These are phyloP conservation scores for Aschersonia sp. DNA, from an alignment of 2,329 filamentous ascomycete genomes.

Conservation along the genomic window DNA sequence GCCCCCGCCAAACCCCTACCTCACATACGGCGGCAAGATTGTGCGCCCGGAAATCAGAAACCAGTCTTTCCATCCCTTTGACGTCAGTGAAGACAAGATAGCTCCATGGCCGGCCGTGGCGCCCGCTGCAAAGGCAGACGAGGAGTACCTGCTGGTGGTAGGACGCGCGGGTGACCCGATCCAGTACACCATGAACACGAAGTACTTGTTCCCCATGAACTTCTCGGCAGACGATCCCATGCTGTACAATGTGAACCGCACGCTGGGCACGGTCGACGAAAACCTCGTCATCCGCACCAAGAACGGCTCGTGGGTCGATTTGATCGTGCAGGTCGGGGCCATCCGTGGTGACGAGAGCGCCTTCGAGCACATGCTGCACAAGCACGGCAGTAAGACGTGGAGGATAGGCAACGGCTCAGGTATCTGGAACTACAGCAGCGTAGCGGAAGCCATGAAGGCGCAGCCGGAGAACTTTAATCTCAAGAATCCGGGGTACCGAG, in stretches of 20 bases:
- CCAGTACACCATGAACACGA: constrained; percentile 2
- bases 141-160: background rate
- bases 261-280: background rate
- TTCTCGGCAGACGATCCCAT: constrained; percentile 1
- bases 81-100: background rate
- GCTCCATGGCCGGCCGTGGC: constrained; percentile 1
- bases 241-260: constrained; percentile 1
- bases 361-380: constrained; percentile 21
- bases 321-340: constrained; percentile 10
- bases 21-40: background rate
- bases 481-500: constrained; percentile 23
- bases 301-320: constrained; percentile 23
- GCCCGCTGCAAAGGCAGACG: background rate
- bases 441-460: constrained; percentile 21
- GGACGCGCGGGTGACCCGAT: background rate
- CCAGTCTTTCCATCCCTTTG: background rate
- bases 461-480: constrained; percentile 28
- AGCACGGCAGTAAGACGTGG: constrained; percentile 31
- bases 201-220: constrained; percentile 2
- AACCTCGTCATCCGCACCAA: constrained; percentile 6
- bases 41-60: background rate
- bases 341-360: constrained; percentile 8
- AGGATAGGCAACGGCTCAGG: constrained; percentile 23
- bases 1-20: background rate
- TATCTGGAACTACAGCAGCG: constrained; percentile 24